These are phyloP conservation scores for Solanum clarkiae DNA, from an alignment of 257 asterid genomes.

Conservation along the genomic window DNA sequence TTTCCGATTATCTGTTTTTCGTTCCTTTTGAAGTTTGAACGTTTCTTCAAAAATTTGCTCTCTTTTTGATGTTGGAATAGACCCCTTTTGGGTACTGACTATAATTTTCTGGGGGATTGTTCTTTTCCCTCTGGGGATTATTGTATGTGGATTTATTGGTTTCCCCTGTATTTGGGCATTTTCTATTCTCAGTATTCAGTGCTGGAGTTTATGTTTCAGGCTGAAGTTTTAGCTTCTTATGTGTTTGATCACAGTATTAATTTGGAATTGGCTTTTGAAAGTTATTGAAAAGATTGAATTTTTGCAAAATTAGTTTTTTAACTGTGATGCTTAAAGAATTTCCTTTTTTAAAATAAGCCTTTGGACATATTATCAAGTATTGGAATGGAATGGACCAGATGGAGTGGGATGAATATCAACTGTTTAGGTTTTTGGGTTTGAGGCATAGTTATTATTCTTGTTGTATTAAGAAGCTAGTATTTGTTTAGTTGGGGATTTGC, in stretches of 20 bases:
- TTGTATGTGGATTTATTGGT: background rate
- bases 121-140: background rate
- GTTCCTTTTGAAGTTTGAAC: background rate
- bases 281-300: background rate
- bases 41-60: background rate
- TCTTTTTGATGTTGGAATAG: background rate
- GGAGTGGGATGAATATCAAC: background rate
- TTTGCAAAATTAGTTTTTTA: background rate
- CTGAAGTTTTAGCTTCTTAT: background rate
- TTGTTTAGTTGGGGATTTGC: background rate
- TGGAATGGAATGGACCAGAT: background rate
- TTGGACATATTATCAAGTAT: background rate
- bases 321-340: background rate
- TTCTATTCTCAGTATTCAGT: background rate
- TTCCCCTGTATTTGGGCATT: background rate
- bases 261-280: background rate
- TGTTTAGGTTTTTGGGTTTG: background rate
- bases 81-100: background rate
- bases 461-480: background rate
- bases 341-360: background rate
- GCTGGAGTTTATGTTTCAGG: background rate
- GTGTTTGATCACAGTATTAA: background rate
- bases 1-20: background rate
- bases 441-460: background rate
- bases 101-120: background rate